These are phyloP conservation scores for Fusarium oxysporum DNA, from an alignment of 2,329 filamentous ascomycete species.

Conservation along the genomic window DNA sequence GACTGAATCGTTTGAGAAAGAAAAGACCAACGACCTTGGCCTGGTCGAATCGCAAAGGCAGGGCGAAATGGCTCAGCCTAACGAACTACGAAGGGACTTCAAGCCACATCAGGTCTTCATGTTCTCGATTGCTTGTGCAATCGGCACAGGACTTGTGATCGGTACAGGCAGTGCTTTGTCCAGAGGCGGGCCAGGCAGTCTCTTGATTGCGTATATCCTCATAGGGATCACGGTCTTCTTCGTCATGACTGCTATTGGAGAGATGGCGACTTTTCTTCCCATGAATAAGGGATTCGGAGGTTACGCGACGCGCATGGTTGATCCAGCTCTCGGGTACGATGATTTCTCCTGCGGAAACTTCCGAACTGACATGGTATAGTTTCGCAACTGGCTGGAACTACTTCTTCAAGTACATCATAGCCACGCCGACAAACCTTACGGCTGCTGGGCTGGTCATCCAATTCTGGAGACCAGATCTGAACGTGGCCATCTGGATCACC, in stretches of 20 bases:
- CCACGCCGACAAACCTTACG: slow-evolving; percentile 54
- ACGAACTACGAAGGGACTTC: slow-evolving; percentile 34
- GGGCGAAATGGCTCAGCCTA: neutral
- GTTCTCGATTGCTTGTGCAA: slow-evolving; percentile 54
- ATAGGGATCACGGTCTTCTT: slow-evolving; percentile 64
- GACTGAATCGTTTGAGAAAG: neutral
- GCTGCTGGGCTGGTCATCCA: slow-evolving; percentile 53
- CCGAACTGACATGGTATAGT: slow-evolving; percentile 5
- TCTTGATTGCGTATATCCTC: slow-evolving; percentile 54
- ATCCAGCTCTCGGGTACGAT: slow-evolving; percentile 46
- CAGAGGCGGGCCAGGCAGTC: slow-evolving; percentile 50
- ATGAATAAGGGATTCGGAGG: slow-evolving; percentile 47
- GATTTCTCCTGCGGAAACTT: neutral
- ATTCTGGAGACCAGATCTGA: slow-evolving; percentile 54
- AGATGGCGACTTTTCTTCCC: slow-evolving; percentile 48
- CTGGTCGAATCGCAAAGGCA: neutral
- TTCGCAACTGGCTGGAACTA: slow-evolving; percentile 62
- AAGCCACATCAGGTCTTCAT: slow-evolving; percentile 50
- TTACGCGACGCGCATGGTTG: slow-evolving; percentile 47
- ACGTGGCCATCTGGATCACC: slow-evolving; percentile 54
- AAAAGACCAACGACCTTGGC: neutral
- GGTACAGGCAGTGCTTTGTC: slow-evolving; percentile 52
- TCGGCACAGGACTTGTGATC: slow-evolving; percentile 60
- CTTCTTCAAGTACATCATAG: slow-evolving; percentile 58
- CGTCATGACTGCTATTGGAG: slow-evolving; percentile 62